Base-by-base conservation (phyloP, 2,329 filamentous ascomycete species). In the Dryadomyces sulphureus region DNA sequence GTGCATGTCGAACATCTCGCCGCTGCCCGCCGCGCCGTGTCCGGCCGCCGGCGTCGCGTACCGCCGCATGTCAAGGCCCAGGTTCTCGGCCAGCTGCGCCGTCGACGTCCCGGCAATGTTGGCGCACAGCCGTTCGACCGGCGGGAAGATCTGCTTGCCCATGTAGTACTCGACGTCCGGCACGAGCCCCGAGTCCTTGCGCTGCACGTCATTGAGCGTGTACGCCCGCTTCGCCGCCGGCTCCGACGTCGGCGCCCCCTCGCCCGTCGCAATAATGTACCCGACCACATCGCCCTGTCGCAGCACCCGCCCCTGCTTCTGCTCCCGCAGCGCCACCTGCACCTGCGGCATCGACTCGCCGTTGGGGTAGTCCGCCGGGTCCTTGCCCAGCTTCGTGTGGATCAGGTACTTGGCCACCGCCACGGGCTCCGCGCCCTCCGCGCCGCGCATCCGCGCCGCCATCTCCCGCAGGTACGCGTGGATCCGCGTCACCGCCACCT, bases 131-230 rank as follows among this genome's bases (percentile, higher is more conserved):
- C 92, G 86, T 66, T 98, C 92, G 22, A 98, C 92, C 0, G 92
- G 92, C 11, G 92, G 92, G 65, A 98, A 87, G 49, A 98, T 95
- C 63, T 98, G 92, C 69, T 98, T 98, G 68, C 87, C 83, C 35
- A 98, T 77, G 62, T 98, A 98, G 76, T 89, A 96, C 59, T 98
- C 92, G n/a, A 95, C 76, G 58, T 98, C 92, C 2, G 89, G 86
- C 48, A 81, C 74, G 7, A 98, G 72, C 1, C 70, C 81, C 1
- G 81, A 79, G 54, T 84, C 84, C 16, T 77, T 59, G 58, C 92
- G 93, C 49, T 85, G 68, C 17, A 94, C 79, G 60, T 98, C 92
- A 48, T 88, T 81, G 1, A 86, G 81, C 5, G 84, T 81, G 60
- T 86, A 90, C 4, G 92, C 90, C 54, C 93, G 86, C 65, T 94